Base-by-base conservation (phyloP, 805 yeast species). In the Saturnispora serradocipensis region DNA sequence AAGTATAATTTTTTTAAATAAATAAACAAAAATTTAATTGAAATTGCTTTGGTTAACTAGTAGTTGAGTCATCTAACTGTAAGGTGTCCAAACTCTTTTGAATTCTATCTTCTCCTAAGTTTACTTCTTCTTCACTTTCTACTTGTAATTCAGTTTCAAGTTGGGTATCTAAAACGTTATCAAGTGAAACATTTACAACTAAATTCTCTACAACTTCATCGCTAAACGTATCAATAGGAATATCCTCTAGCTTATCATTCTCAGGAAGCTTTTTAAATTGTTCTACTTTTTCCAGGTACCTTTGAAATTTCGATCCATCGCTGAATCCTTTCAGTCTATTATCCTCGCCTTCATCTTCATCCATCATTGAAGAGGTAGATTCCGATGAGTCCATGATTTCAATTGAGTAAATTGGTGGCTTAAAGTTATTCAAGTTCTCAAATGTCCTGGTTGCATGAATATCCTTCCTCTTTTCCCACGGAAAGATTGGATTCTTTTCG, bases 401-500 rank as follows among this genome's bases (percentile, higher is more conserved):
- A 39, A 58, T 58, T 4, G 49, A 38, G 44, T 58, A 58, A 4
- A 40, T 7, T 7, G 56, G 59, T 5, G 59, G 59, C 22, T 56
- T 45, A 43, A 38, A 58, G 3, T 47, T 49, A 4, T 53, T 35
- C 18, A 53, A 44, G 46, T 57, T 54, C 15, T 44, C 35, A 42
- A 63, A 63, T 3, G 61, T 52, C 43, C 67, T 50, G 11, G 65
- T 51, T 10, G 58, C 49, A 11, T 42, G 46, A 8, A 42, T 27
- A 1, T 25, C 22, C 10, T 42, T 5, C 8, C 51, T 34, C n/a
- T 25, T 51, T 51, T 68, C 72, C 71, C 71, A 68, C 28, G 72
- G 72, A 61, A 68, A 68, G 24, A 67, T 63, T 1, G 69, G 69
- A 57, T 67, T 63, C 2, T 58, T 46, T 5, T 46, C 40, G 13